Percentiles rank a stretch among this genome's conserved stretches.
phyloP scores from a whole-genome alignment of 2,329 filamentous ascomycete species.

The Calonectria montana region DNA sequence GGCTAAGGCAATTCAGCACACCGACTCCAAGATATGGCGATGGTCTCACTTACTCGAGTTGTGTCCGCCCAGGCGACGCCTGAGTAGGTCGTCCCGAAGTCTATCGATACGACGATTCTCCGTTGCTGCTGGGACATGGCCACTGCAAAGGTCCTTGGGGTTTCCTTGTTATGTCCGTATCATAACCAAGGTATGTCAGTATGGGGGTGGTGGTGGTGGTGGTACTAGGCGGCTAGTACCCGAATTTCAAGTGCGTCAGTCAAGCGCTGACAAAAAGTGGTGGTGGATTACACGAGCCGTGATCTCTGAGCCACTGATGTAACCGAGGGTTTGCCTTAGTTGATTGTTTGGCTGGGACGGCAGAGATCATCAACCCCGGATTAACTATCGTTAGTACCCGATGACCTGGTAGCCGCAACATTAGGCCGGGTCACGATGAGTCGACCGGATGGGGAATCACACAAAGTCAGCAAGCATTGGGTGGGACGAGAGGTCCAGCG shows the following conservation, averaged over 20 bases:
- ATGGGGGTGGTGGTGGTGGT: constrained; percentile 33
- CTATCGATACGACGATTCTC: constrained; percentile 64
- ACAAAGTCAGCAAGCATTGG: constrained; percentile 30
- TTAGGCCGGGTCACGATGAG: constrained; percentile 20
- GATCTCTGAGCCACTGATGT: constrained; percentile 5
- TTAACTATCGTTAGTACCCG: constrained; percentile 33
- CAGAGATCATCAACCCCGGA: constrained; percentile 21
- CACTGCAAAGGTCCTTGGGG: constrained; percentile 25
- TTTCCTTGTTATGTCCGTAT: constrained; percentile 29
- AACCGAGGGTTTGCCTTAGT: constrained; percentile 1
- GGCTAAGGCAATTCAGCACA: constrained; percentile 45
- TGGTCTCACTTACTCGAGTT: constrained; percentile 45
- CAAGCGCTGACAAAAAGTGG: constrained; percentile 7
- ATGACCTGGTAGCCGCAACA: constrained; percentile 27
- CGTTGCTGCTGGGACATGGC: constrained; percentile 46
- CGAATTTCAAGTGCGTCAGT: constrained; percentile 24
- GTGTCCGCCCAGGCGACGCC: constrained; percentile 65
- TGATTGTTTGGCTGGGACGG: neutral
- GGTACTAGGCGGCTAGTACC: constrained; percentile 23
- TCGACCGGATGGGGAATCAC: neutral
- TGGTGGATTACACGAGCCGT: constrained; percentile 11
- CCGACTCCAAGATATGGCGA: constrained; percentile 8
- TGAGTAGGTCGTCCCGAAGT: constrained; percentile 68
- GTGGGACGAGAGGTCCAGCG: constrained; percentile 30
- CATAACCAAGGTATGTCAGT: constrained; percentile 33